Base-by-base conservation (phyloP, 1,284 basidiomycete genomes). In the Vanrija humicola region DNA sequence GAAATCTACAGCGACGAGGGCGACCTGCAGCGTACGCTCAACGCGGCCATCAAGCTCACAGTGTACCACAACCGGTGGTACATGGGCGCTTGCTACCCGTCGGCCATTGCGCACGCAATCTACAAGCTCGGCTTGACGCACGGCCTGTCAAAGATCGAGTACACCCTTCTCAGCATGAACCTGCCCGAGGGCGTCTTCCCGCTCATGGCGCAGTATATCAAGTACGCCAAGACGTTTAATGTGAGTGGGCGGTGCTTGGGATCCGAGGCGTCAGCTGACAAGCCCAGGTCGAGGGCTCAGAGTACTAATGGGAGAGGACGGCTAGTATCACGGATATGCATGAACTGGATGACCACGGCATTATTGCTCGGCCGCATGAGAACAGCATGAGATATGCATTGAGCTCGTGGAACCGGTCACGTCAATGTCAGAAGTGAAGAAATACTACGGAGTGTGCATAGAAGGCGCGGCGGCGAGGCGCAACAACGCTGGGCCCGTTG, bases 51-150 rank as follows among this genome's bases (percentile, higher is more conserved):
- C 61, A 83, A 92, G 43, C 84, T 98, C 50, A 90, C 91, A 26
- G 91, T 92, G 19, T 98, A 98, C 79, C 89, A 95, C 73, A 82
- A 84, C 63, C 70, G 83, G 76, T 78, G 76, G 77, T 77, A 78
- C 84, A 86, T 77, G 87, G 86, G 58, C 84, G 90, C 68, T 85
- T 88, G 86, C 64, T 98, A 90, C 72, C 95, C 95, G 1, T 91
- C 91, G 2, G 84, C 87, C 59, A 90, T 98, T 68, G 96, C 94
- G 16, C 90, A 98, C 46, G 84, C 87, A 56, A 84, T 98, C 67
- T 98, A 90, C 84, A 93, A 92, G 75, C 80, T 98, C 16, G 93
- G 94, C 15, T 86, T 88, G 70, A 84, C 89, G n/a, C 93, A 98
- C 65, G 96, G 96, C 0, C 87, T 94, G 63, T 87, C 86, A 52